Evolutionary conservation across 257 asterid species (phyloP), one percentile per base, ranked within the genome.

Genomic region (Scutellaria galericulata): DNA sequence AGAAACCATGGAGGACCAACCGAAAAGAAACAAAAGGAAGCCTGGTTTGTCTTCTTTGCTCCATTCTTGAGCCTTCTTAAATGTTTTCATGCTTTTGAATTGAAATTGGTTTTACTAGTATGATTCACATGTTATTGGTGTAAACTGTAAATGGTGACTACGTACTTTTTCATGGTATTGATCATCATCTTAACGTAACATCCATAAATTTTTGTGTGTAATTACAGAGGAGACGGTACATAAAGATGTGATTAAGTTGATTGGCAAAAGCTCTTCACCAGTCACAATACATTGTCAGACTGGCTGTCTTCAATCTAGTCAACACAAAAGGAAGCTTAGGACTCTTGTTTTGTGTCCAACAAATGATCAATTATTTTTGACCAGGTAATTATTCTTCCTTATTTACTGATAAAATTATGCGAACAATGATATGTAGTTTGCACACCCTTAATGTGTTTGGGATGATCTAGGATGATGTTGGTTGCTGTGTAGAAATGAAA

Each of bases 241-340:
- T 75, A 78, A 46, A 64, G 89, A 84, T 62, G 52, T 89, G 83
- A 87, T 85, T 69, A 57, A 79, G 35, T 66, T 84, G 75, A 81
- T 89, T 46, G 59, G 67, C 71, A 85, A 82, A 69, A 77, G 79
- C 78, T 66, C 89, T 66, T 83, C 96, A 56, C 79, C 90, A 10
- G 74, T 47, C 59, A 67, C 75, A 27, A 72, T 89, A 44, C 64
- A 71, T 48, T 82, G 83, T 77, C 88, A 87, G 55, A 72, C 85
- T 13, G 78, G 82, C 66, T 57, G 67, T 62, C 27, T 84, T 74
- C 66, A 82, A 70, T 51, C 82, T 50, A 85, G 96, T 77, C 93
- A 89, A 51, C 96, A 89, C 83, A 87, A 83, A 78, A 80, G 96
- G 61, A 89, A 85, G 85, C 83, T 87, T 69, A 82, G 93, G 81